Evolutionary conservation across 2,329 filamentous ascomycete genomes (phyloP), one percentile per base, ranked within the genome.

Genomic region (Ophiostoma populinum): DNA sequence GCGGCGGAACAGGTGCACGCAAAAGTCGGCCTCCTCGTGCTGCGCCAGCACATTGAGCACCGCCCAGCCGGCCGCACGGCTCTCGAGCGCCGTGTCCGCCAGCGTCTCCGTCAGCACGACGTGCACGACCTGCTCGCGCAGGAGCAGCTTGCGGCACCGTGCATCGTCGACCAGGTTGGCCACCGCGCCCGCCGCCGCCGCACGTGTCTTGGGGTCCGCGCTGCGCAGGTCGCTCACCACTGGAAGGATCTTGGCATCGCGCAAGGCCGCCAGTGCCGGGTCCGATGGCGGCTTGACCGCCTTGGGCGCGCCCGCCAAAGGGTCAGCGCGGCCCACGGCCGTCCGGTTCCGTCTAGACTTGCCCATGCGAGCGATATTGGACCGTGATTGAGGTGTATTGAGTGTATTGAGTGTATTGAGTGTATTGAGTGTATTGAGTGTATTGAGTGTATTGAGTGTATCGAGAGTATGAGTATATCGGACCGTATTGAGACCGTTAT

Each of bases 11-110:
- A 80, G 51, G 44, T 79, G 72, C 15, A 79, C 56, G 42, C 70
- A 75, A 40, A 79, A 78, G 46, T 77, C 74, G 10, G 65, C 57
- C 45, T 75, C 73, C 49, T 79, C 75, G 47, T 75, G 67, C 42
- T 67, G 57, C 2, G 65, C 67, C 35, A 80, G 57, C 27, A 70
- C 63, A 43, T 65, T 62, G 35, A 80, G 55, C 43, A 78, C 74
- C 10, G 67, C 65, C 75, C 75, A 80, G n/a, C 71, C 75, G 15
- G 72, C 69, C 28, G 71, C 67, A 32, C 69, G 62, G 45, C 70
- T 71, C 52, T 78, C 72, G 35, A 75, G 56, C 38, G 62, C 69
- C 24, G 63, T 56, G 47, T 80, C 74, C 17, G 70, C 72, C 37
- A 79, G 54, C 20, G 70, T 75, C 56, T 77, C 68, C 21, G 63